phyloP scores from a whole-genome alignment of 2,329 filamentous ascomycete species.

The Nigrospora osmanthi region DNA sequence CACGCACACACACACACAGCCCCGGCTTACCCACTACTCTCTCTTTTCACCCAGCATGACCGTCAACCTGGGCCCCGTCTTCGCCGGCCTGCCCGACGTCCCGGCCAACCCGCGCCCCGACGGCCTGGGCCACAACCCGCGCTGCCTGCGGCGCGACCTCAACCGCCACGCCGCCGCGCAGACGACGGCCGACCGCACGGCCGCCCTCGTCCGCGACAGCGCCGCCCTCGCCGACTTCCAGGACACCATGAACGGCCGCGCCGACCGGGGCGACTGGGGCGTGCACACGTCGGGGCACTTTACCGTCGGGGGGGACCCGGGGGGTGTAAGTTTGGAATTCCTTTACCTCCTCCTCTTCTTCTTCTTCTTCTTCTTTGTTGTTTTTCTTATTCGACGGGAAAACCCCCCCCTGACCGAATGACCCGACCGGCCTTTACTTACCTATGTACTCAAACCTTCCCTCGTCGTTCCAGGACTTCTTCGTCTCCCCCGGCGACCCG shows the following conservation, averaged over 20 bases:
- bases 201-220: slow-evolving; percentile 25
- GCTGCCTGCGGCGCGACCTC: slow-evolving; percentile 33
- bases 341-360: no score
- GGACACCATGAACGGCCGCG: slow-evolving; percentile 9
- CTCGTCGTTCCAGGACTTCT: no score
- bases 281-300: slow-evolving; percentile 29
- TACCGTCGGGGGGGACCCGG: slow-evolving; percentile 26
- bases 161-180: slow-evolving; percentile 27
- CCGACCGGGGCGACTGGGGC: background rate
- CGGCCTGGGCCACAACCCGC: slow-evolving; percentile 29
- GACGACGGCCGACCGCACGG: slow-evolving; percentile 23
- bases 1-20: slow-evolving; percentile 3
- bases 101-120: slow-evolving; percentile 24
- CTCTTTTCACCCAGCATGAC: no score
- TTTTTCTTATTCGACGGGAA: no score
- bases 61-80: slow-evolving; percentile 29
- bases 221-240: slow-evolving; percentile 31
- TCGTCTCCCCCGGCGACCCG: slow-evolving; percentile 28
- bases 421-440: no score
- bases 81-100: slow-evolving; percentile 15
- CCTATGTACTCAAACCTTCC: no score
- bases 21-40: no score
- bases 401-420: no score
- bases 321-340: slow-evolving; percentile 20
- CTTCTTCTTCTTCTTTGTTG: no score